Evolutionary conservation across 1,284 basidiomycete species (phyloP), one percentile per base, ranked within the genome.

Genomic region (Trichosporon ovoides): DNA sequence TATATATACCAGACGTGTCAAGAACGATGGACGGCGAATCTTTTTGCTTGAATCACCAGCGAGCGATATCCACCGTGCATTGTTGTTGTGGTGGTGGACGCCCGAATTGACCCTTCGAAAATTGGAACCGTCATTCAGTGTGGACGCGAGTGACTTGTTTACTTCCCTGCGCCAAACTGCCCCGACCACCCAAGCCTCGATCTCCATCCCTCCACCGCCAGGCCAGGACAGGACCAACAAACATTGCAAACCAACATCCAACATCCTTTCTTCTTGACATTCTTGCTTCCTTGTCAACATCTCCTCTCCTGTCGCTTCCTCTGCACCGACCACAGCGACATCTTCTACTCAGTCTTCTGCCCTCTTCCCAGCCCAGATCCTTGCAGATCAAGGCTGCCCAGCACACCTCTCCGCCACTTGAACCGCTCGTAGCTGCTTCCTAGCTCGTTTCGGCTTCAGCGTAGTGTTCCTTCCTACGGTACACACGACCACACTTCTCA

Each of bases 131-230:
- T 37, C 35, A 37, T 37, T 9, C 5, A 4, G 5, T n/a, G 13
- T 37, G 20, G 22, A 28, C 12, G 43, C 43, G 43, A 48, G 43
- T 48, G 43, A 48, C 43, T 48, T 48, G 43, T 48, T 48, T 48
- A 31, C 24, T 37, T 48, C 28, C 43, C 43, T 31, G 24, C 22
- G 43, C 22, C 43, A 22, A 48, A 28, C 24, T 24, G 10, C 43
- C 43, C 43, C 20, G n/a, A n/a, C n/a, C n/a, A 48, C n/a, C 43
- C 43, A 22, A 22, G 43, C 43, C 35, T 22, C 43, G 43, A 48
- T 28, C 24, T 48, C 43, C 11, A 31, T 10, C 13, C 43, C 43
- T 48, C 43, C 38, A 31, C 40, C 20, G n/a, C n/a, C n/a, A n/a
- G n/a, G n/a, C n/a, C n/a, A n/a, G n/a, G n/a, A n/a, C n/a, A n/a